A percentile compares a stretch with the other conserved stretches of the same genome.
Conservation (phyloP, 257 asterid genomes). For the Salvia hispanica region DNA sequence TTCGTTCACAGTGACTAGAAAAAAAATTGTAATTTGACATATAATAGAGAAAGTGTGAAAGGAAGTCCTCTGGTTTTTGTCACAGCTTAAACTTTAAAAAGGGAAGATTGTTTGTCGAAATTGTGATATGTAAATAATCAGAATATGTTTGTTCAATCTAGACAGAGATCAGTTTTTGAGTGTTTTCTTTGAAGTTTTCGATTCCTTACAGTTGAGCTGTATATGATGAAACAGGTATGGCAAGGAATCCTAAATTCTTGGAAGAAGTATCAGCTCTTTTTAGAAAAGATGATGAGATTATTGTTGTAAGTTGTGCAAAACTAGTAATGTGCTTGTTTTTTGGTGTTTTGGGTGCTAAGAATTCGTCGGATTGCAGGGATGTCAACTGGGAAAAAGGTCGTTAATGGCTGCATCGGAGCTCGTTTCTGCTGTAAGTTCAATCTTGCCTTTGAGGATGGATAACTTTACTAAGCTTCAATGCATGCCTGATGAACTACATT, state of each 20-base stretch:
- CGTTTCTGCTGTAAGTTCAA: conserved; percentile 54
- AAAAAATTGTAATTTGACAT: neutral
- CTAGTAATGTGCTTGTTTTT: neutral
- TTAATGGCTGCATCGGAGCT: conserved; percentile 73
- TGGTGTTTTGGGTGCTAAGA: neutral
- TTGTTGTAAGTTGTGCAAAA: conserved; percentile 57
- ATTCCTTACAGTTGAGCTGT: neutral
- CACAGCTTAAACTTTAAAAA: neutral
- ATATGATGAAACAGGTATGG: conserved; percentile 49
- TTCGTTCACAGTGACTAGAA: neutral
- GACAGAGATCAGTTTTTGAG: neutral
- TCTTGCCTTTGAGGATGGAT: neutral
- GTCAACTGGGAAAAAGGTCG: conserved; percentile 74
- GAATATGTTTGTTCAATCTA: neutral
- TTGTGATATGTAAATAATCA: neutral
- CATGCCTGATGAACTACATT: neutral
- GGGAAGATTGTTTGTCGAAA: neutral
- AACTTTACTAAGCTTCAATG: neutral
- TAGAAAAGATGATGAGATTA: conserved; percentile 70
- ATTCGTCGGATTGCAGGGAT: conserved; percentile 50
- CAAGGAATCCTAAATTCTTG: conserved; percentile 54
- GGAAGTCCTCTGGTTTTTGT: too few relatives aligned
- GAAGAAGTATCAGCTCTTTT: conserved; percentile 50
- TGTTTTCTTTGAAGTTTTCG: neutral
- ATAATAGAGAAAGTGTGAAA: neutral